These are phyloP conservation scores for Arachnomyces sp. DNA, from an alignment of 2,329 filamentous ascomycete species.

Conservation along the genomic window DNA sequence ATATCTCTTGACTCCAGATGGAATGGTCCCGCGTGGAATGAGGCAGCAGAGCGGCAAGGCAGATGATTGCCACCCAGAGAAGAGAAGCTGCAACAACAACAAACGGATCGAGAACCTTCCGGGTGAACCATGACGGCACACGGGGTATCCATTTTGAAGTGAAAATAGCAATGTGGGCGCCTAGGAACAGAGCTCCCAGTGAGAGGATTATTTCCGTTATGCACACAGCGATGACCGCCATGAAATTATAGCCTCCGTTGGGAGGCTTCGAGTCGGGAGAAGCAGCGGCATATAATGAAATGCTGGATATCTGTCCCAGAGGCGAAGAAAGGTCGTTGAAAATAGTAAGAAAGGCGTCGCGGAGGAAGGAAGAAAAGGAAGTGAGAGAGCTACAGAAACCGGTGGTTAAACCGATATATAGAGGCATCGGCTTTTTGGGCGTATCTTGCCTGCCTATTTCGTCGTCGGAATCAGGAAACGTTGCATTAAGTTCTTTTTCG, in stretches of 20 bases:
- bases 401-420: slow-evolving; percentile 74
- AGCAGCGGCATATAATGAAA: slow-evolving; percentile 19
- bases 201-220: slow-evolving; percentile 63
- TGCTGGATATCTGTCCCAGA: slow-evolving; percentile 33
- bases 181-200: too few species aligned
- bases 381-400: slow-evolving; percentile 87
- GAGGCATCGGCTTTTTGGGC: slow-evolving; percentile 70
- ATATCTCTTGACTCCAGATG: too few species aligned
- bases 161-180: too few species aligned
- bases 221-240: slow-evolving; percentile 65
- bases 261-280: slow-evolving; percentile 39
- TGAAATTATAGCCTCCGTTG: slow-evolving; percentile 67
- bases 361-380: slow-evolving; percentile 73
- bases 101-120: too few species aligned
- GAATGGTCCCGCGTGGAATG: too few species aligned
- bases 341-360: slow-evolving; percentile 68
- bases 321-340: slow-evolving; percentile 59
- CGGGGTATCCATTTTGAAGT: too few species aligned
- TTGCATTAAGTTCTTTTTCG: slow-evolving; percentile 30
- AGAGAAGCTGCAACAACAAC: too few species aligned
- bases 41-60: too few species aligned
- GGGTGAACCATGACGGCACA: too few species aligned
- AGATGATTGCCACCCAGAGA: too few species aligned
- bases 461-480: slow-evolving; percentile 11
- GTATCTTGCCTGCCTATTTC: slow-evolving; percentile 44